Percentiles rank a stretch among this genome's conserved stretches.
Conservation (phyloP, 257 asterid genomes). For the Fraxinus cuspidata region DNA sequence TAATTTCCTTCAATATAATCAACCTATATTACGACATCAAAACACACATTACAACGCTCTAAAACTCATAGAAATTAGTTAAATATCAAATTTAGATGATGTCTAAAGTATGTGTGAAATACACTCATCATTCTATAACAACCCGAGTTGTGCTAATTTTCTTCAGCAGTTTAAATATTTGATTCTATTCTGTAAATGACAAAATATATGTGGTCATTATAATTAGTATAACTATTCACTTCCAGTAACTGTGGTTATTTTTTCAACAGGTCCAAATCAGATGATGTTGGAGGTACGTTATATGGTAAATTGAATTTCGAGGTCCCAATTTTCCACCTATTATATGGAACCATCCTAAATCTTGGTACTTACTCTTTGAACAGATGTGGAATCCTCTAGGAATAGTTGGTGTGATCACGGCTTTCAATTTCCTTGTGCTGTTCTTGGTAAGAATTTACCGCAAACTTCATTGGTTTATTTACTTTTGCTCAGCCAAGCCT, state of each 20-base stretch:
- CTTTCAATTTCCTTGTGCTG: slow-evolving; percentile 97
- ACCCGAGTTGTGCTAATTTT: background rate
- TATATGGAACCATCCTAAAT: slow-evolving; percentile 22
- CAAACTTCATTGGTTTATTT: background rate
- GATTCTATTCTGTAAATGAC: background rate
- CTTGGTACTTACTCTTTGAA: slow-evolving; percentile 21
- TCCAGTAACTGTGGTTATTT: slow-evolving; percentile 19
- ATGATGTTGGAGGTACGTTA: slow-evolving; percentile 89
- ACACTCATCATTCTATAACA: no score
- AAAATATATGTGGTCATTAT: background rate
- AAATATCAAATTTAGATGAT: no score
- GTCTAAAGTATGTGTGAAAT: no score
- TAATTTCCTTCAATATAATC: no score
- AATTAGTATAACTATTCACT: slow-evolving; percentile 13
- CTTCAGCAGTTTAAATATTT: background rate
- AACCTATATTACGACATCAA: no score
- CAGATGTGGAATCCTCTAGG: slow-evolving; percentile 99
- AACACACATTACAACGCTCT: no score
- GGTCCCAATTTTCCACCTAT: slow-evolving; percentile 2
- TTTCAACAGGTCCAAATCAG: slow-evolving; percentile 86
- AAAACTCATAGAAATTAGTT: no score
- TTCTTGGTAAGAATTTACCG: slow-evolving; percentile 67
- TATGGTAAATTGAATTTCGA: slow-evolving; percentile 24
- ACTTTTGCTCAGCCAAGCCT: slow-evolving; percentile 6
- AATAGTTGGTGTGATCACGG: slow-evolving; percentile 90